Percentiles rank a stretch among this genome's conserved stretches.
These are phyloP conservation scores for Aspergillus sp. DNA, from an alignment of 2,329 filamentous ascomycete genomes.

Conservation along the genomic window DNA sequence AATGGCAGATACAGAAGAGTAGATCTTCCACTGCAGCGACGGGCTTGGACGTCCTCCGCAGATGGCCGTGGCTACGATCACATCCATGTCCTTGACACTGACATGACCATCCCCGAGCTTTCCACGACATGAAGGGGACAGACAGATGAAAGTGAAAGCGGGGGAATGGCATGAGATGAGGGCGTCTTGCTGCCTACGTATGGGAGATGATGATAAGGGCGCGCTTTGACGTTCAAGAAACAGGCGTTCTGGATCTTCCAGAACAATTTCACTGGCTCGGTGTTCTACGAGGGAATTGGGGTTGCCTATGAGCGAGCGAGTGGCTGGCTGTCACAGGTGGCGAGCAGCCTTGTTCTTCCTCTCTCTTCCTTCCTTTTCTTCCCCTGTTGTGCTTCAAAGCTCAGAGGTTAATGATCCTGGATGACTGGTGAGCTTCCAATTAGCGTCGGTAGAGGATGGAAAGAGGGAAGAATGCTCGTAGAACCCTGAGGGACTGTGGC, in stretches of 20 bases:
- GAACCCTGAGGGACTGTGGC: not conserved
- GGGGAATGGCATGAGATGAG: not conserved
- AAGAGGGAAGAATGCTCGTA: not conserved
- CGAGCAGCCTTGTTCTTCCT: not conserved
- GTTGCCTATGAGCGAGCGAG: not conserved
- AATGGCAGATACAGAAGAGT: not conserved
- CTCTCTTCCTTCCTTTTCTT: not conserved
- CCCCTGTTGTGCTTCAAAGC: not conserved
- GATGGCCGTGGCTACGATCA: not conserved
- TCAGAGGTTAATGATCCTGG: conserved; percentile 10
- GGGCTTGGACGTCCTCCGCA: not conserved
- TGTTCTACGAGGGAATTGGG: not conserved
- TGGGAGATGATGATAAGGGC: conserved; percentile 3
- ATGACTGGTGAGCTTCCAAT: not conserved
- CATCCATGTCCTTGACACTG: too few species aligned
- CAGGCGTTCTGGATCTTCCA: not conserved
- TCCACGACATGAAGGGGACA: conserved; percentile 2
- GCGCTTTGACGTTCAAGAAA: conserved; percentile 6
- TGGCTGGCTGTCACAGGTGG: not conserved
- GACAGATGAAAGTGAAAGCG: not conserved
- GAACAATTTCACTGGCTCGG: conserved; percentile 7
- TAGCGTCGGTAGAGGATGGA: not conserved
- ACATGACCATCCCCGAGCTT: not conserved
- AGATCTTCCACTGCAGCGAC: not conserved
- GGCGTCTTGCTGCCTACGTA: not conserved